Base-by-base conservation (phyloP, 306 rosid species). In the Ochetophila trinervis region DNA sequence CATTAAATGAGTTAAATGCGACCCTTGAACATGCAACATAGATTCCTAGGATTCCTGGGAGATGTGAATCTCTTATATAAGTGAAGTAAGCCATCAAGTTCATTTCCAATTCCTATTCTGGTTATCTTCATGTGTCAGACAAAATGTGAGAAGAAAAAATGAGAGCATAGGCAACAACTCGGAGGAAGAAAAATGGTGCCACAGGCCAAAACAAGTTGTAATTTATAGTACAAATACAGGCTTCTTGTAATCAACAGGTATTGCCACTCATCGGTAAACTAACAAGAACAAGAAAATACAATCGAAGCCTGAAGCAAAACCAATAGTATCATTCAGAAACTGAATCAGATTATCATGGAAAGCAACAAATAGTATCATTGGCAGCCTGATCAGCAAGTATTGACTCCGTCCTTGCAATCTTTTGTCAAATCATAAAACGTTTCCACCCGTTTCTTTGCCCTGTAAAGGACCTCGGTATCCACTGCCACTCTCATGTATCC, bases 401-500 rank as follows among this genome's bases (percentile, higher is more conserved):
- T 90, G 76, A 94, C 64, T 76, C 99, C 97, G 52, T 94, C 95
- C 84, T 94, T 94, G 88, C 99, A 94, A 79, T 94, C 97, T 44
- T 60, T 82, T 12, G 97, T 94, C 81, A 94, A 80, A 85, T 94
- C 83, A 71, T 86, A 82, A 81, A 94, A 94, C 0, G 99, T 94
- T 64, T 94, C 99, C 4, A 90, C 95, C 1, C 88, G 86, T 2
- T 83, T 94, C 79, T 90, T 94, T 6, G 86, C 96, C 71, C 97
- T 80, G 74, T 90, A 88, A 75, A 94, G 83, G 56, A 94, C 96
- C 76, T 94, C 99, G 0, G 99, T 94, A 74, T 94, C 99, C 67
- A 94, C 97, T 1, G 91, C 99, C 53, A 80, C 99, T 81, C 97
- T 94, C 99, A 94, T 94, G 86, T 87, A 90, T 60, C 96, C 99